Conservation (phyloP, 352 stramenopile species). For the Chrysophaeum taylorii region DNA sequence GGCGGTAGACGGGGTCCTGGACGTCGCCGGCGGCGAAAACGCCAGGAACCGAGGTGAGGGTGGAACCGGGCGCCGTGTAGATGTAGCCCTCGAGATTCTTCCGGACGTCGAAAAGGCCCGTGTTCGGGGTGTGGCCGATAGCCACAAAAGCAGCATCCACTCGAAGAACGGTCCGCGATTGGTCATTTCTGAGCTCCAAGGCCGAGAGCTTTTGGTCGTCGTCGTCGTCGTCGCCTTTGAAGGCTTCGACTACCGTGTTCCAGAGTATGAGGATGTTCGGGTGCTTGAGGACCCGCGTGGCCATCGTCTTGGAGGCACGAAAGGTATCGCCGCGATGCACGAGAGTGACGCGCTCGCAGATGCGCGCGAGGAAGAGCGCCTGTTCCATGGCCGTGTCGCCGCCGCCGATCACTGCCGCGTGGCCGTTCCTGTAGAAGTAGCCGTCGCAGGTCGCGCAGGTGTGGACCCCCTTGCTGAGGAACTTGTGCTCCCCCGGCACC, state of each 20-base stretch:
- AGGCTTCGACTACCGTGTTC: slow-evolving; percentile 23
- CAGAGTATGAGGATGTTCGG: slow-evolving; percentile 32
- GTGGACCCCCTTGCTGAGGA: slow-evolving; percentile 42
- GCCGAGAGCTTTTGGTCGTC: slow-evolving; percentile 18
- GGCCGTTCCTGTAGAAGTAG: slow-evolving; percentile 25
- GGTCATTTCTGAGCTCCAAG: not conserved
- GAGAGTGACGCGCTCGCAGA: not conserved
- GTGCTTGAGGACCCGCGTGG: slow-evolving; percentile 24
- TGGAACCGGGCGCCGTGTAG: slow-evolving; percentile 20
- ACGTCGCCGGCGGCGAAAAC: slow-evolving; percentile 39
- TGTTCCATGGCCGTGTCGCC: slow-evolving; percentile 47
- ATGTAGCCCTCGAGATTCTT: slow-evolving; percentile 22
- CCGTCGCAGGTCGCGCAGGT: slow-evolving; percentile 56
- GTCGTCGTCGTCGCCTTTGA: not conserved
- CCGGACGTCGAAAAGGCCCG: slow-evolving; percentile 26
- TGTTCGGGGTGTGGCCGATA: slow-evolving; percentile 36
- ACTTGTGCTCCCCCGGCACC: slow-evolving; percentile 34
- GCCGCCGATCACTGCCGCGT: slow-evolving; percentile 39
- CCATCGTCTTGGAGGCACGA: slow-evolving; percentile 34
- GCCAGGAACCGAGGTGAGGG: slow-evolving; percentile 32
- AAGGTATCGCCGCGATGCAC: slow-evolving; percentile 22
- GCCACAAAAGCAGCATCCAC: slow-evolving; percentile 46
- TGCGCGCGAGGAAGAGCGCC: slow-evolving; percentile 33
- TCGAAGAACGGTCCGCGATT: not conserved
- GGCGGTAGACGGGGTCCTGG: slow-evolving; percentile 31